Evolutionary conservation across 2,329 filamentous ascomycete genomes (phyloP).

Genomic region (Penicillium sumatraense): DNA sequence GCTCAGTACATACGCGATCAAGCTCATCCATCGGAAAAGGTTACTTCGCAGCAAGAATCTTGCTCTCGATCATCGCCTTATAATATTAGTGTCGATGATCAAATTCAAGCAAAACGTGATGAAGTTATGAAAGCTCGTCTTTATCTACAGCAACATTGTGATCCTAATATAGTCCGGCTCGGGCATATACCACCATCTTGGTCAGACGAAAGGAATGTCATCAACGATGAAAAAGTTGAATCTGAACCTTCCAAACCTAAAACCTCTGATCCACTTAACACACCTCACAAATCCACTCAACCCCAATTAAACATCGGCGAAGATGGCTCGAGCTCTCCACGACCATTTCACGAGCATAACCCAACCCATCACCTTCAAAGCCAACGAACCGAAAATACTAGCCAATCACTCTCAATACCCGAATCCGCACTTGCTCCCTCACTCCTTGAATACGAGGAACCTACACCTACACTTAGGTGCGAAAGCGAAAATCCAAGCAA

Average conservation of each 20-base stretch:
- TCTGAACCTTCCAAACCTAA: neutral
- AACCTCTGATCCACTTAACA: neutral
- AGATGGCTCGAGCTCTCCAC: slow-evolving; percentile 1
- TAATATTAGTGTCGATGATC: slow-evolving; percentile 8
- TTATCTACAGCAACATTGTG: slow-evolving; percentile 28
- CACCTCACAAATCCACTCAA: neutral
- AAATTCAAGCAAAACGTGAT: slow-evolving; percentile 23
- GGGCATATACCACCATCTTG: slow-evolving; percentile 35
- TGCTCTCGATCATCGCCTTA: neutral
- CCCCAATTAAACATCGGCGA: slow-evolving; percentile 8
- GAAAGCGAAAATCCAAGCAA: neutral
- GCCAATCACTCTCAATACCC: slow-evolving; percentile 24
- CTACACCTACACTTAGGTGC: no score
- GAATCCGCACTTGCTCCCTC: slow-evolving; percentile 22
- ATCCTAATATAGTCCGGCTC: slow-evolving; percentile 25
- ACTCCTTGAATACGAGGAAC: neutral
- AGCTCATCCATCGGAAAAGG: neutral
- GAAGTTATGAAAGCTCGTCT: slow-evolving; percentile 32
- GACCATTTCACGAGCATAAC: slow-evolving; percentile 5
- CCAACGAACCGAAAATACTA: slow-evolving; percentile 24
- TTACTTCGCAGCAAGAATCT: neutral
- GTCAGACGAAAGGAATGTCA: slow-evolving; percentile 14
- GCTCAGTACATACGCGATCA: neutral
- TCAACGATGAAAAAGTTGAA: neutral
- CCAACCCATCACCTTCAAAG: slow-evolving; percentile 17